Conservation (phyloP, 2,329 filamentous ascomycete species). For the Apiospora kogelbergensis region DNA sequence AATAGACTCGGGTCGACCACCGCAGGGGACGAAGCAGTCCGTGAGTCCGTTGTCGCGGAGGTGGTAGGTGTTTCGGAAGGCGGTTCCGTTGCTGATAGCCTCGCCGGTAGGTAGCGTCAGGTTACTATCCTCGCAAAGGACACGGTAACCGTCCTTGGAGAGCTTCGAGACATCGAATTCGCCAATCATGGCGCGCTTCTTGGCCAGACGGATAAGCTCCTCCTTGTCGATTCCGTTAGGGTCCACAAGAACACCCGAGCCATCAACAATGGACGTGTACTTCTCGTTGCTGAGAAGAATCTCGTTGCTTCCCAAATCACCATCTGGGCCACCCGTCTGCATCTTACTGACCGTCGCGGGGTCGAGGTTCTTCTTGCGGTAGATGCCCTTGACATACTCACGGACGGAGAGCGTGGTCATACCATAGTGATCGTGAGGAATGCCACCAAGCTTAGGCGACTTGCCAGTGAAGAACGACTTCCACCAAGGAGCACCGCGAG, state of each 20-base stretch:
- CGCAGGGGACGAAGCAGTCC: constrained; percentile 92
- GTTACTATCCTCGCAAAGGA: constrained; percentile 89
- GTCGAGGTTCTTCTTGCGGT: constrained; percentile 91
- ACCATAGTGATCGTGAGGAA: constrained; percentile 92
- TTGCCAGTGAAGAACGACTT: constrained; percentile 99
- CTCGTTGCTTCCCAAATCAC: constrained; percentile 95
- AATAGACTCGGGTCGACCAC: constrained; percentile 94
- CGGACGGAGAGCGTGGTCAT: constrained; percentile 98
- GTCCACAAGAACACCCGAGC: constrained; percentile 90
- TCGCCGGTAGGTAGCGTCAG: constrained; percentile 87
- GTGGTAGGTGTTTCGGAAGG: constrained; percentile 98
- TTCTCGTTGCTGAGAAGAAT: constrained; percentile 95
- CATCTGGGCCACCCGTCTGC: constrained; percentile 96
- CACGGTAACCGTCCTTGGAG: constrained; percentile 83
- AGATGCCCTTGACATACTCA: constrained; percentile 94
- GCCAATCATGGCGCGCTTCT: constrained; percentile 83
- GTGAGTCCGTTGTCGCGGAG: constrained; percentile 74
- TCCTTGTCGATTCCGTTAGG: constrained; percentile 83
- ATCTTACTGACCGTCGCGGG: constrained; percentile 84
- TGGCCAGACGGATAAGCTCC: constrained; percentile 83
- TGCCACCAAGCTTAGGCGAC: constrained; percentile 91
- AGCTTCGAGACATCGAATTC: constrained; percentile 85
- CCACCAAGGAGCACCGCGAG: constrained; percentile 93
- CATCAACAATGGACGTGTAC: constrained; percentile 94
- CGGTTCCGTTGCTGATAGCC: constrained; percentile 83